These are phyloP conservation scores for Colletotrichum higginsianum DNA, from an alignment of 2,329 filamentous ascomycete genomes.

Conservation along the genomic window DNA sequence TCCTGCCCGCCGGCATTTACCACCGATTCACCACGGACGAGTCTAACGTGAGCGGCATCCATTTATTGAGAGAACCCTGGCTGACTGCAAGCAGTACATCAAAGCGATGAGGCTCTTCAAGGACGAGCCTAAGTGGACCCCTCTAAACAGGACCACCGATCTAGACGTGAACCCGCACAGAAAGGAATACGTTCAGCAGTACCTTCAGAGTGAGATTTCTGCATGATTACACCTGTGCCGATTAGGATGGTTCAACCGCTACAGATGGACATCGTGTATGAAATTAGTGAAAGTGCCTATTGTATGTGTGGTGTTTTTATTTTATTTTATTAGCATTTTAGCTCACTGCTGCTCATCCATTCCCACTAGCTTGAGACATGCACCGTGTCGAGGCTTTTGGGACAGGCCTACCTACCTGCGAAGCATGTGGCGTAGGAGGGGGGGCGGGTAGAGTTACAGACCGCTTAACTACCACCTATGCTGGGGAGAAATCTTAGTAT, in stretches of 20 bases:
- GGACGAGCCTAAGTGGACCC: slow-evolving; percentile 98
- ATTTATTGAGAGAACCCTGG: background rate
- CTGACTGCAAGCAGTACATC: slow-evolving; percentile 76
- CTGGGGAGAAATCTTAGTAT: no score
- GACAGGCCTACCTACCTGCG: no score
- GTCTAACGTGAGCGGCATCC: slow-evolving; percentile 78
- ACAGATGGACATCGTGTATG: background rate
- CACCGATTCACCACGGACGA: slow-evolving; percentile 97
- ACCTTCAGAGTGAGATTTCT: slow-evolving; percentile 40
- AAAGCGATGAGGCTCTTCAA: slow-evolving; percentile 98
- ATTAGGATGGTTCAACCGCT: background rate
- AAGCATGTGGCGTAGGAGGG: background rate
- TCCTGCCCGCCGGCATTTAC: slow-evolving; percentile 95
- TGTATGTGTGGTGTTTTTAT: no score
- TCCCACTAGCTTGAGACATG: background rate
- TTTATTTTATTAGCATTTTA: background rate
- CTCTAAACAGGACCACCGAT: slow-evolving; percentile 84
- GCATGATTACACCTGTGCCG: background rate
- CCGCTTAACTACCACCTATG: no score
- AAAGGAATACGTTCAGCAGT: slow-evolving; percentile 79
- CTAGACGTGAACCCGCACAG: slow-evolving; percentile 85
- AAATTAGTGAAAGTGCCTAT: background rate
- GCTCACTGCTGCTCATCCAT: no score
- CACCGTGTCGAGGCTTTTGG: background rate
- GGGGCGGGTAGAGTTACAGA: background rate